phyloP scores from a whole-genome alignment of 371 early-diverging fungal species.

The Vairimorpha apis region DNA sequence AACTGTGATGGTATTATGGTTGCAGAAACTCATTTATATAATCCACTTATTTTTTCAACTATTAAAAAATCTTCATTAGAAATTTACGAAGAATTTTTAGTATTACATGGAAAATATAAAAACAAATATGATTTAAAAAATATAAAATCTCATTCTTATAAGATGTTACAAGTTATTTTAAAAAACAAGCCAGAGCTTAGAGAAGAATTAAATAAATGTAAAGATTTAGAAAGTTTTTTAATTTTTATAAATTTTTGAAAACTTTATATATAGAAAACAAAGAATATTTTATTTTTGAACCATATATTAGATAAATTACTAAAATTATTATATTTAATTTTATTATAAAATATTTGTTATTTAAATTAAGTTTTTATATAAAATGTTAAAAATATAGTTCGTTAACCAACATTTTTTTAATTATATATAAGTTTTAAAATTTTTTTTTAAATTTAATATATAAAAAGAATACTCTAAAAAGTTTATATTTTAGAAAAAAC shows the following conservation, averaged over 20 bases:
- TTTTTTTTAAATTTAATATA: no score
- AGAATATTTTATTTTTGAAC: background rate
- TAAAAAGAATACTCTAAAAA: no score
- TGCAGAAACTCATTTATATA: slow-evolving; percentile 62
- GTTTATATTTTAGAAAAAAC: no score
- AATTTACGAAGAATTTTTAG: slow-evolving; percentile 48
- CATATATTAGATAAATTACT: slow-evolving; percentile 2
- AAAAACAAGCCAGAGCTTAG: background rate
- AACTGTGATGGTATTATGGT: slow-evolving; percentile 90
- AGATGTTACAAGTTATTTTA: slow-evolving; percentile 31
- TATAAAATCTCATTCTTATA: slow-evolving; percentile 53
- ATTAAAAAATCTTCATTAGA: slow-evolving; percentile 63
- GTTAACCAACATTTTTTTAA: no score
- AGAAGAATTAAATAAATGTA: slow-evolving; percentile 31
- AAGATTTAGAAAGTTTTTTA: slow-evolving; percentile 16
- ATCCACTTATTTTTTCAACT: slow-evolving; percentile 65
- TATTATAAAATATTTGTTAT: no score
- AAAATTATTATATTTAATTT: no score
- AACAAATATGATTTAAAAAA: slow-evolving; percentile 4
- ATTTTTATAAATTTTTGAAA: background rate
- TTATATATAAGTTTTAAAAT: no score
- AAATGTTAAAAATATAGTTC: no score
- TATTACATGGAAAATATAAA: slow-evolving; percentile 29
- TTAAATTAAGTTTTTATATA: no score
- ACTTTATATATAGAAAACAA: background rate